Conservation (phyloP, 2,329 filamentous ascomycete species). For the Aureobasidium pullulans region DNA sequence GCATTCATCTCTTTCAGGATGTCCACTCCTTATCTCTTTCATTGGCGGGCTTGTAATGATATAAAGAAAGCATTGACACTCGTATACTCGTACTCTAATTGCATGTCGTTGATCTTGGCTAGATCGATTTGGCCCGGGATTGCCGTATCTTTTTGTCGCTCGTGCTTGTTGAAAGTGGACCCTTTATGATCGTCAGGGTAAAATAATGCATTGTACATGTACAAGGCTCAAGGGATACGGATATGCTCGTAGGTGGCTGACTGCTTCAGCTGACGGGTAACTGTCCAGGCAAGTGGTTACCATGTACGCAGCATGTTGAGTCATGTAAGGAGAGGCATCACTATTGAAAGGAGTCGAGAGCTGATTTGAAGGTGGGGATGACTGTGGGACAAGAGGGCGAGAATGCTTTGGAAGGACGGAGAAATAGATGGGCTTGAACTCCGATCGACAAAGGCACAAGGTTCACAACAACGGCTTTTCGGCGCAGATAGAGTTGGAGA, state of each 20-base stretch:
- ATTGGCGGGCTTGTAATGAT: not conserved
- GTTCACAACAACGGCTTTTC: not conserved
- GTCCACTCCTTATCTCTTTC: not conserved
- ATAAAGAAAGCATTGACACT: not conserved
- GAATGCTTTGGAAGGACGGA: slow-evolving; percentile 9
- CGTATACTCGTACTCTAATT: not conserved
- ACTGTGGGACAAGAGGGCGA: not conserved
- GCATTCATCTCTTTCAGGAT: not conserved
- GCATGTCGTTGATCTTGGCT: not conserved
- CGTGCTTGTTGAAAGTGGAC: not conserved
- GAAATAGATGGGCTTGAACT: not conserved
- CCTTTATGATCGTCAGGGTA: slow-evolving; percentile 6
- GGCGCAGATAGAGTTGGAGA: not conserved
- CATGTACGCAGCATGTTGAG: not conserved
- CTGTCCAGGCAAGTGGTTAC: not conserved
- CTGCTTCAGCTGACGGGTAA: not conserved
- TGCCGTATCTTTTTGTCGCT: not conserved
- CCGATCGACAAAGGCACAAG: slow-evolving; percentile 3
- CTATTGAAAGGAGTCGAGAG: not conserved
- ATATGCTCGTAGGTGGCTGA: not conserved
- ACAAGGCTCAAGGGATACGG: not conserved
- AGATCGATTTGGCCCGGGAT: not conserved
- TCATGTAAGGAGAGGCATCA: slow-evolving; percentile 2
- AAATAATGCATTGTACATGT: not conserved
- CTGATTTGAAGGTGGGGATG: not conserved